phyloP scores from a whole-genome alignment of 495 filamentous ascomycete species.

The Xylaria acuta region DNA sequence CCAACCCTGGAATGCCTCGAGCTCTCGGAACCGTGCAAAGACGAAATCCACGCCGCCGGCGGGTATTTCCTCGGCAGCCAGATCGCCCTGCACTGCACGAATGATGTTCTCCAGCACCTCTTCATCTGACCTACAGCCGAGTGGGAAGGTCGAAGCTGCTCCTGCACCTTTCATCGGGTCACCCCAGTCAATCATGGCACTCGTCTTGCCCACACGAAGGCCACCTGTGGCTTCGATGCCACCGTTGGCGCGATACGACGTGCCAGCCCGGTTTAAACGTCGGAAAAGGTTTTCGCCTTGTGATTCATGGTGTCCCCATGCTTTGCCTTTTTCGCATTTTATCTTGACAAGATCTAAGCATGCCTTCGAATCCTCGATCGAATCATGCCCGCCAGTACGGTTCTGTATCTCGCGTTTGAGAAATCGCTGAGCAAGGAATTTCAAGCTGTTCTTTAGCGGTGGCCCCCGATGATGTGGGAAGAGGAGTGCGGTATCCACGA shows the following conservation, averaged over 20 bases:
- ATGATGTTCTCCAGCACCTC: constrained; percentile 75
- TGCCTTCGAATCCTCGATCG: constrained; percentile 87
- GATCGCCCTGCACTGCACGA: constrained; percentile 71
- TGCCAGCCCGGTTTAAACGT: constrained; percentile 67
- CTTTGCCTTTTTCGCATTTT: constrained; percentile 89
- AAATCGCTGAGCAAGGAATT: constrained; percentile 81
- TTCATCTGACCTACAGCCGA: constrained; percentile 76
- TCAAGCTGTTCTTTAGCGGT: constrained; percentile 73
- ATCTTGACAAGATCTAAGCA: constrained; percentile 91
- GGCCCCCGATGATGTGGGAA: constrained; percentile 66
- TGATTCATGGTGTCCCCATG: constrained; percentile 78
- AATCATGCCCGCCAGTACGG: constrained; percentile 74
- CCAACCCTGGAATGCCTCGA: constrained; percentile 85
- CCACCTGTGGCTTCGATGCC: constrained; percentile 55
- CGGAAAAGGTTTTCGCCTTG: constrained; percentile 87
- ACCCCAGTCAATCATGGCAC: constrained; percentile 90
- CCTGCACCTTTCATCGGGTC: constrained; percentile 76
- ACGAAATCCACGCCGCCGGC: constrained; percentile 82
- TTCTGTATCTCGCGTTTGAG: constrained; percentile 84
- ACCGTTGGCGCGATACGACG: constrained; percentile 58
- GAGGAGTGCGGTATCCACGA: constrained; percentile 86
- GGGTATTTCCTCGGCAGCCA: constrained; percentile 65
- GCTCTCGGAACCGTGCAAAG: constrained; percentile 84
- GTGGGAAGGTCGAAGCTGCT: constrained; percentile 69
- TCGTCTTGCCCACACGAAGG: constrained; percentile 63